Evolutionary conservation across 495 filamentous ascomycete species (phyloP).

Genomic region (Daldinia bambusicola): DNA sequence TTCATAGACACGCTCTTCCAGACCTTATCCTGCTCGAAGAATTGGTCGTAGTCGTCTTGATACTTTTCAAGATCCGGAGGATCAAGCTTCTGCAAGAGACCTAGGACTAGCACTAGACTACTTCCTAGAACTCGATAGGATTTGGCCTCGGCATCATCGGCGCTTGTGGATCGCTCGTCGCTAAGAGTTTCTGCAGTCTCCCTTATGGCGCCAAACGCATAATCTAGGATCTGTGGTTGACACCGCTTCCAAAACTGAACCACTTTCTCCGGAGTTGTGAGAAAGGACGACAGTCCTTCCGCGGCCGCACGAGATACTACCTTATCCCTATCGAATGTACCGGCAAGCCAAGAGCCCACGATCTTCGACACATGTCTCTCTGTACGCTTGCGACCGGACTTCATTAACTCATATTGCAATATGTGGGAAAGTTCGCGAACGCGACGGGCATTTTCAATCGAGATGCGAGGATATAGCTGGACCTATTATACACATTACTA

Average conservation of each 20-base stretch:
- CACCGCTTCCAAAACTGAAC: constrained; percentile 78
- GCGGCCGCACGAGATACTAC: constrained; percentile 75
- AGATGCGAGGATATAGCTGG: constrained; percentile 84
- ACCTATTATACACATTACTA: constrained; percentile 64
- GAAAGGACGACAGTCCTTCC: constrained; percentile 76
- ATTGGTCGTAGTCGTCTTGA: constrained; percentile 58
- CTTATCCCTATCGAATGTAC: constrained; percentile 85
- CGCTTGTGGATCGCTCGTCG: constrained; percentile 82
- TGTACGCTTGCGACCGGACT: constrained; percentile 79
- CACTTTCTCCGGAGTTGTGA: constrained; percentile 81
- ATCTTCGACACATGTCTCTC: constrained; percentile 78
- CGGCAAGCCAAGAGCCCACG: constrained; percentile 87
- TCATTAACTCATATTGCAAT: constrained; percentile 76
- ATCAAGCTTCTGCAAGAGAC: constrained; percentile 61
- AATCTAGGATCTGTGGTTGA: constrained; percentile 78
- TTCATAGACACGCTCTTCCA: constrained; percentile 77
- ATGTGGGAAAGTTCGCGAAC: constrained; percentile 85
- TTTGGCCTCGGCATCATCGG: constrained; percentile 86
- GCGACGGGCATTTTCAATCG: constrained; percentile 86
- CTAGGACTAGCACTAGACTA: constrained; percentile 65
- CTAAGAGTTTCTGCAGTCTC: constrained; percentile 85
- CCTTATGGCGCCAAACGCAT: constrained; percentile 78
- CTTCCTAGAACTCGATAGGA: constrained; percentile 81
- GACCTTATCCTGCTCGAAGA: constrained; percentile 71
- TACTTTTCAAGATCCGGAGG: constrained; percentile 63